phyloP scores from a whole-genome alignment of 2,329 filamentous ascomycete genomes.

The Didymella exigua region DNA sequence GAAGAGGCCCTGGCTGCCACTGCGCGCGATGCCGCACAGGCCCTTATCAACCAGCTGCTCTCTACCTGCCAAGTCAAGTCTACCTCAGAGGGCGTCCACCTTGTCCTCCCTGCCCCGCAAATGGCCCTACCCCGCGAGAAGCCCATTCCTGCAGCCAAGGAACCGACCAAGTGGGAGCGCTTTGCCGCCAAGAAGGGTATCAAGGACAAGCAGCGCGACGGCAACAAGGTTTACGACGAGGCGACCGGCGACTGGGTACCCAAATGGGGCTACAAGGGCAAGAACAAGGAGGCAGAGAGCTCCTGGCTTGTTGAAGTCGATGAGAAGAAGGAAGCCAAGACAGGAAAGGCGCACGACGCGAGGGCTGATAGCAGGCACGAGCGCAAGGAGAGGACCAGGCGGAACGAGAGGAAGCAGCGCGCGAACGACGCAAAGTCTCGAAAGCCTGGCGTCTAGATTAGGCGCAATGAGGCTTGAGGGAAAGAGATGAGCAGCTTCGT shows the following conservation, averaged over 20 bases:
- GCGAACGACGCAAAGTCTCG: conserved; percentile 69
- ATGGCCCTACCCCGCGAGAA: conserved; percentile 88
- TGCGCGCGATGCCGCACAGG: conserved; percentile 89
- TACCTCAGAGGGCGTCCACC: conserved; percentile 71
- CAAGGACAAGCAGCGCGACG: conserved; percentile 81
- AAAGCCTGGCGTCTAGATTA: conserved; percentile 51
- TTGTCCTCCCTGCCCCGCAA: conserved; percentile 72
- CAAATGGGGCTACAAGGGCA: conserved; percentile 93
- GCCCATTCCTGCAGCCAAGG: conserved; percentile 79
- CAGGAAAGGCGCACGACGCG: conserved; percentile 62
- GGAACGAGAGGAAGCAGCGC: conserved; percentile 52
- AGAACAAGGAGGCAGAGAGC: conserved; percentile 81
- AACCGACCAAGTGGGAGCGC: conserved; percentile 91
- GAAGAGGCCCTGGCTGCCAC: conserved; percentile 73
- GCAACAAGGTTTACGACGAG: conserved; percentile 84
- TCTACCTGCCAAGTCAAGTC: conserved; percentile 81
- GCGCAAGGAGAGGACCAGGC: conserved; percentile 55
- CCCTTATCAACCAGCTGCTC: conserved; percentile 91
- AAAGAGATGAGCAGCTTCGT: conserved; percentile 18
- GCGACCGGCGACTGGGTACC: conserved; percentile 84
- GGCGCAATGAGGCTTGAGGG: conserved; percentile 14
- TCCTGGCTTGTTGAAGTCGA: conserved; percentile 95
- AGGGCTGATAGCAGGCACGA: conserved; percentile 67
- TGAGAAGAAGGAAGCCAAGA: conserved; percentile 69
- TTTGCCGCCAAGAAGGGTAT: conserved; percentile 98